Conservation (phyloP, 108 stramenopile genomes). For the Mayamaea pseudoterrestris region DNA sequence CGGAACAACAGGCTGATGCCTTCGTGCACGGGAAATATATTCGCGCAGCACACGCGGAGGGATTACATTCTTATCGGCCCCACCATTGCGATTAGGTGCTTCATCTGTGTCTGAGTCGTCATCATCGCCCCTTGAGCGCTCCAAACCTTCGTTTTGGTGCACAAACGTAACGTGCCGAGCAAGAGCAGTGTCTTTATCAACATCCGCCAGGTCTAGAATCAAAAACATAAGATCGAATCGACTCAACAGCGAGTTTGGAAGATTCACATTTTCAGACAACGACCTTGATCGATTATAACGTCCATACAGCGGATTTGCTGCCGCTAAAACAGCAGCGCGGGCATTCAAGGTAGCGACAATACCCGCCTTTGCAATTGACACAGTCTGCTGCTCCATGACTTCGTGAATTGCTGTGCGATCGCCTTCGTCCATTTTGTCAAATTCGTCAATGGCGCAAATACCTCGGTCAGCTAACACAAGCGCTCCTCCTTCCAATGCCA, state of each 20-base stretch:
- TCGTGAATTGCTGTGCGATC: slow-evolving; percentile 99
- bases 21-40: slow-evolving; percentile 88
- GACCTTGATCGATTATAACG: slow-evolving; percentile 84
- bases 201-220: slow-evolving; percentile 84
- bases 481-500: slow-evolving; percentile 98
- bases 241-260: slow-evolving; percentile 93
- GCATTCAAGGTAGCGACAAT: slow-evolving; percentile 99
- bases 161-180: slow-evolving; percentile 96
- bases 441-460: slow-evolving; percentile 17
- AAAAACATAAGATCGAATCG: slow-evolving; percentile 99
- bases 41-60: slow-evolving; percentile 82
- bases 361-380: slow-evolving; percentile 96
- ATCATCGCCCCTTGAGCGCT: slow-evolving; percentile 22
- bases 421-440: slow-evolving; percentile 82
- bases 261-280: slow-evolving; percentile 91
- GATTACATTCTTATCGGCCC: slow-evolving; percentile 19
- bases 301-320: slow-evolving; percentile 97
- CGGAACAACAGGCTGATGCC: slow-evolving; percentile 87
- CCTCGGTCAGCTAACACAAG: slow-evolving; percentile 94
- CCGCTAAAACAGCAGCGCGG: slow-evolving; percentile 94
- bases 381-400: slow-evolving; percentile 99
- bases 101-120: slow-evolving; percentile 17
- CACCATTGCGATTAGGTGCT: slow-evolving; percentile 4
- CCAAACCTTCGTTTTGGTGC: slow-evolving; percentile 86
- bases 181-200: slow-evolving; percentile 88